Percentiles rank a stretch among this genome's conserved stretches.
phyloP scores from a whole-genome alignment of 192 early-diverging fungal species.

The Thoreauomyces humboldtii region DNA sequence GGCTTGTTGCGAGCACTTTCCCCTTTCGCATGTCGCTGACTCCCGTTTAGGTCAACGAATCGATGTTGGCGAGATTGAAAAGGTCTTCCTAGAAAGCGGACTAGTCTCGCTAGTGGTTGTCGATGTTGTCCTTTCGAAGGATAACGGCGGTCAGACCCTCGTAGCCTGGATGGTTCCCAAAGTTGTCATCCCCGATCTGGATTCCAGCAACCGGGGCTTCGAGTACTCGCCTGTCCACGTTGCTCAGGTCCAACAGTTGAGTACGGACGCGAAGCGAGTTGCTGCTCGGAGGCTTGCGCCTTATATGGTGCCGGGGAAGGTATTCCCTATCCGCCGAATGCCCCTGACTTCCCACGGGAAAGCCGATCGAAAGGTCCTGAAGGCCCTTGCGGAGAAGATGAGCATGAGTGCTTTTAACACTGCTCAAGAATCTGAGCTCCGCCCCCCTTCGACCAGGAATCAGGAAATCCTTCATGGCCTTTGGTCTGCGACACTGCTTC shows the following conservation, averaged over 20 bases:
- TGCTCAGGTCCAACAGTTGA: too few species aligned
- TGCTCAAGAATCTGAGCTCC: too few species aligned
- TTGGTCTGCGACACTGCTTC: too few species aligned
- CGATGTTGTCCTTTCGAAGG: neutral
- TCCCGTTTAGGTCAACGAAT: slow-evolving; percentile 24
- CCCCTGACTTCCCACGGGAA: slow-evolving; percentile 12
- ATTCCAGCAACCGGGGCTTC: neutral
- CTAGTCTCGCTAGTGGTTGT: neutral
- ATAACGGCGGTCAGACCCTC: neutral
- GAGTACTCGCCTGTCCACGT: too few species aligned
- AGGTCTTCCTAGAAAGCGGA: neutral
- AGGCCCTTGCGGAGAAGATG: too few species aligned
- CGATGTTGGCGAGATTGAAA: slow-evolving; percentile 19
- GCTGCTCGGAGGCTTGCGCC: neutral
- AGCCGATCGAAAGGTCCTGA: slow-evolving; percentile 13
- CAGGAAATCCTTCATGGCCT: too few species aligned
- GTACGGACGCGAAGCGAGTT: too few species aligned
- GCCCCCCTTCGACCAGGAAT: too few species aligned
- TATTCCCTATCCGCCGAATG: slow-evolving; percentile 4
- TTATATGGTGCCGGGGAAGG: slow-evolving; percentile 12
- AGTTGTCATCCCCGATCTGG: neutral
- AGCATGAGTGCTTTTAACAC: too few species aligned
- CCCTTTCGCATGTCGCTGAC: slow-evolving; percentile 54
- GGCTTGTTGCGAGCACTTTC: slow-evolving; percentile 21
- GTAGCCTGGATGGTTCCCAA: slow-evolving; percentile 3